phyloP scores from a whole-genome alignment of 2,329 filamentous ascomycete species.

The Huntiella moniliformis region DNA sequence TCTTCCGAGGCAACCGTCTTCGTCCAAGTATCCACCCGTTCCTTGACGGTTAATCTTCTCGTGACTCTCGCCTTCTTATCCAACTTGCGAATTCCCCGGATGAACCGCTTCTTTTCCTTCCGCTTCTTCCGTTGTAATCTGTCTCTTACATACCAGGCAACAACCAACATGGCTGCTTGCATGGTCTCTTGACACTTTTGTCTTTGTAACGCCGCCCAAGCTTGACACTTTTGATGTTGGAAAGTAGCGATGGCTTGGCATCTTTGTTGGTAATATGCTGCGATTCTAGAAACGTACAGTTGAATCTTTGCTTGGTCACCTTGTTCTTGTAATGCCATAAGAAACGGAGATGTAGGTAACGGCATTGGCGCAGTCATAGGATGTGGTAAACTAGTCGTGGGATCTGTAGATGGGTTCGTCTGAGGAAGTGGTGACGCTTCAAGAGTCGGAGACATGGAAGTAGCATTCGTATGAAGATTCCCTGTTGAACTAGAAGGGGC shows the following conservation, averaged over 20 bases:
- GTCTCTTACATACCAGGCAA: slow-evolving; percentile 31
- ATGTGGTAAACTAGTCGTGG: too few species aligned
- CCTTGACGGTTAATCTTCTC: background rate
- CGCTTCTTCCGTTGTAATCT: slow-evolving; percentile 25
- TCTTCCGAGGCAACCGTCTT: slow-evolving; percentile 14
- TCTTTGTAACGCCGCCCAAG: slow-evolving; percentile 27
- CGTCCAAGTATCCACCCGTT: background rate
- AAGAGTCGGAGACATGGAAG: background rate
- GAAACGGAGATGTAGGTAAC: slow-evolving; percentile 4
- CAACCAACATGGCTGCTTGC: slow-evolving; percentile 29
- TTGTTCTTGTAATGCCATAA: slow-evolving; percentile 11
- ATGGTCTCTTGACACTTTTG: slow-evolving; percentile 30
- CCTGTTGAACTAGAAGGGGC: background rate
- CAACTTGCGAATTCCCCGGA: slow-evolving; percentile 20
- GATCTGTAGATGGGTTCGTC: background rate
- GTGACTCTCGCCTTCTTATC: slow-evolving; percentile 4
- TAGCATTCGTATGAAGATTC: background rate
- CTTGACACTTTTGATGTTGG: slow-evolving; percentile 29
- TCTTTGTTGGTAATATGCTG: slow-evolving; percentile 29
- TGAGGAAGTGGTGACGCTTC: background rate
- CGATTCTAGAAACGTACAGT: slow-evolving; percentile 28
- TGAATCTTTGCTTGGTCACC: slow-evolving; percentile 24
- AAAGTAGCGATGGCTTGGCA: slow-evolving; percentile 27
- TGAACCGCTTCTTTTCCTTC: slow-evolving; percentile 24
- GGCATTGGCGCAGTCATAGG: background rate